phyloP scores from a whole-genome alignment of 2,329 filamentous ascomycete species.

The Talaromyces sp. region DNA sequence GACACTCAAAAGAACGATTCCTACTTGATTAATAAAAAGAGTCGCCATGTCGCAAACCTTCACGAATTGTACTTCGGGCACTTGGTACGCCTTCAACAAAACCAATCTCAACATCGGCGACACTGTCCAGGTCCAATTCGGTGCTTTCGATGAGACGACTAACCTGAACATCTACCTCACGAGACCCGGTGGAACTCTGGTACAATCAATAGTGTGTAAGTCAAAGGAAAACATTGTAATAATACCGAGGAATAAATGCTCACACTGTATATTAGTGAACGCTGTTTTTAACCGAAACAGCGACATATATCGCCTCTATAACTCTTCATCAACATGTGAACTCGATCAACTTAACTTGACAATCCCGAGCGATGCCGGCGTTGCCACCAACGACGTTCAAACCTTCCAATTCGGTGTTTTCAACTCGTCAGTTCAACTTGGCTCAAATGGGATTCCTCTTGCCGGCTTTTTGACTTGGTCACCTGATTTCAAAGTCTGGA shows the following conservation, averaged over 20 bases:
- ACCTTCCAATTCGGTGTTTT: constrained; percentile 7
- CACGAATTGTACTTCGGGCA: background rate
- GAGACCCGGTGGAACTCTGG: background rate
- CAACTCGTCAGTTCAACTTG: background rate
- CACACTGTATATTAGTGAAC: background rate
- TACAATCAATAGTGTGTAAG: background rate
- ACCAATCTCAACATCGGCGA: background rate
- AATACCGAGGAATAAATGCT: background rate
- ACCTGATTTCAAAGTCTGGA: background rate
- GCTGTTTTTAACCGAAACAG: background rate
- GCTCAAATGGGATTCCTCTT: background rate
- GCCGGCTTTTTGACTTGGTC: constrained; percentile 3
- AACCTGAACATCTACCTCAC: background rate
- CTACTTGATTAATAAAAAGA: background rate
- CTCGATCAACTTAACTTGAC: constrained; percentile 10
- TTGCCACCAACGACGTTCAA: background rate
- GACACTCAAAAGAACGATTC: background rate
- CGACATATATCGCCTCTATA: background rate
- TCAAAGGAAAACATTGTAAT: background rate
- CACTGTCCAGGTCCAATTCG: constrained; percentile 2
- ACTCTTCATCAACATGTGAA: constrained; percentile 9
- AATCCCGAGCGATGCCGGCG: background rate
- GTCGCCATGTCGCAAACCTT: constrained; percentile 1
- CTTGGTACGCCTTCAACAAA: background rate
- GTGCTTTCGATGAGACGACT: background rate